Percentiles rank a stretch among this genome's conserved stretches.
These are phyloP conservation scores for Pinus tabuliformis DNA, from an alignment of 75 land plant genomes.

Conservation along the genomic window DNA sequence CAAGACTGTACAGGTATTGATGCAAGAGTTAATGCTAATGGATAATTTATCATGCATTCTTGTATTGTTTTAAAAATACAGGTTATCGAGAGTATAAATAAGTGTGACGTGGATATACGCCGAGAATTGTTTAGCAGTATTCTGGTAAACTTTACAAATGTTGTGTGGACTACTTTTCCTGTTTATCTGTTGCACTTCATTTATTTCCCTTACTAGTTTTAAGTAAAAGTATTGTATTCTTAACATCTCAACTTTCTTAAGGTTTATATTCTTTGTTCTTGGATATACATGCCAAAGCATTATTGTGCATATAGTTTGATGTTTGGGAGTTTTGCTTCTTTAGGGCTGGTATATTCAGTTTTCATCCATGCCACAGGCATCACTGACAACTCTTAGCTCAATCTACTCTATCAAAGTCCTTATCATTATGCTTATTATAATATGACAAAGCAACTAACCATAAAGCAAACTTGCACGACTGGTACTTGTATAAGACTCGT, in stretches of 20 bases:
- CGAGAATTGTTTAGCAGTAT: conserved; percentile 85
- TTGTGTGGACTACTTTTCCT: not conserved
- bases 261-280: not conserved
- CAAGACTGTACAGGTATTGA: no score
- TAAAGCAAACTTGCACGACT: no score
- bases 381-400: not conserved
- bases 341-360: not conserved
- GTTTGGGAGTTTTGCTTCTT: not conserved
- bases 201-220: not conserved
- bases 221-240: not conserved
- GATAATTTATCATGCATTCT: not conserved
- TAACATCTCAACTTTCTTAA: not conserved
- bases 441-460: no score
- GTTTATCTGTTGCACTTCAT: not conserved
- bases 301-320: not conserved
- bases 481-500: no score
- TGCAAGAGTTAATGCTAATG: not conserved
- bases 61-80: conserved; percentile 22
- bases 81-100: conserved; percentile 93
- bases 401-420: not conserved
- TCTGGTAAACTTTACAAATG: conserved; percentile 44
- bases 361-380: not conserved
- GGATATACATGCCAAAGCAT: not conserved
- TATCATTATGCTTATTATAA: not conserved
- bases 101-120: conserved; percentile 91